Evolutionary conservation across 2,329 filamentous ascomycete species (phyloP).

Genomic region (Alternaria sp.): DNA sequence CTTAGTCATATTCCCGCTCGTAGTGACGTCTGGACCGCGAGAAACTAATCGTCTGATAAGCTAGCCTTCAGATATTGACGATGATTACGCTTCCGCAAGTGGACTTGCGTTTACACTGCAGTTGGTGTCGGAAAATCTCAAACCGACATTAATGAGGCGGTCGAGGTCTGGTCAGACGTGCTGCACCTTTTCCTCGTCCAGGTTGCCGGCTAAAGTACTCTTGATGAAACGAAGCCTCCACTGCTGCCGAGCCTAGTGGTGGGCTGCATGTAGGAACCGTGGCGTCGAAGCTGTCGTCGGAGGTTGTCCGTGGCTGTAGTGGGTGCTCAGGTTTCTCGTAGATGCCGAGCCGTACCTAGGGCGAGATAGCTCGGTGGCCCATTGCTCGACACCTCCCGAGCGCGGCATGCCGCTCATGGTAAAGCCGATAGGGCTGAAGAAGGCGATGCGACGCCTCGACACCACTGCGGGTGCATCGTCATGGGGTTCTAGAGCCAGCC

Average conservation of each 20-base stretch:
- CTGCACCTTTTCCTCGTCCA: slow-evolving; percentile 8
- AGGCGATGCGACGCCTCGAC: slow-evolving; percentile 8
- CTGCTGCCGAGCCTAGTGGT: slow-evolving; percentile 10
- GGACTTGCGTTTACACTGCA: slow-evolving; percentile 16
- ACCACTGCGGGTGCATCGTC: slow-evolving; percentile 2
- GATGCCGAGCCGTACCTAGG: neutral
- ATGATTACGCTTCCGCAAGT: slow-evolving; percentile 2
- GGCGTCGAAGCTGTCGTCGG: slow-evolving; percentile 4
- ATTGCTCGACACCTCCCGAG: slow-evolving; percentile 5
- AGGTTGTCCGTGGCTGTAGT: neutral
- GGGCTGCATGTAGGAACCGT: neutral
- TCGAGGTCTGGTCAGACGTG: slow-evolving; percentile 5
- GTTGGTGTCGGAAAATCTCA: slow-evolving; percentile 17
- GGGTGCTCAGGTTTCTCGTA: neutral
- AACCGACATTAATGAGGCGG: slow-evolving; percentile 12
- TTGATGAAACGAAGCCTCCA: slow-evolving; percentile 11
- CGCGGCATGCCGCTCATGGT: slow-evolving; percentile 11
- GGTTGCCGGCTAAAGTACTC: slow-evolving; percentile 17
- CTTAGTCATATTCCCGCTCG: neutral
- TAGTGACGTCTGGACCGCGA: neutral
- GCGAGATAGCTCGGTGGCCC: slow-evolving; percentile 9
- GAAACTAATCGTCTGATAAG: neutral
- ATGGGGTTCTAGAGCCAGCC: slow-evolving; percentile 5
- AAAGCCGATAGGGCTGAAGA: slow-evolving; percentile 16
- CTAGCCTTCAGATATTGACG: slow-evolving; percentile 6